Conservation (phyloP, 2,329 filamentous ascomycete species). For the Myriosclerotinia duriaeana region DNA sequence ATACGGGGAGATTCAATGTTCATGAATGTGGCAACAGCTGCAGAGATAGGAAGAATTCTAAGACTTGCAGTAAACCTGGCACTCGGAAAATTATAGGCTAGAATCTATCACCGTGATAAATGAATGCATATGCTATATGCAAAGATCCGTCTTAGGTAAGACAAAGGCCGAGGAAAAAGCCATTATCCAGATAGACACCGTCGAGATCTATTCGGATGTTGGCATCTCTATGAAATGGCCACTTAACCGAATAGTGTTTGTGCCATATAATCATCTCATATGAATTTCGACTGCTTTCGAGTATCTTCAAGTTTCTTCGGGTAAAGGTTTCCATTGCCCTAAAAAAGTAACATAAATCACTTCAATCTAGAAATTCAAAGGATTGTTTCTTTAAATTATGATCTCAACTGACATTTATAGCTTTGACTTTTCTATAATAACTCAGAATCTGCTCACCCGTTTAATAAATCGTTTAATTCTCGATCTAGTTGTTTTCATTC, state of each 20-base stretch:
- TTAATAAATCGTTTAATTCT: too few species aligned
- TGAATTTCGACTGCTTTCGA: neutral
- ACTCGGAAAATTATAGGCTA: neutral
- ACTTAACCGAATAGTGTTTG: neutral
- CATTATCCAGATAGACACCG: neutral
- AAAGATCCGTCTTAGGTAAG: neutral
- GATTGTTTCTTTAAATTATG: neutral
- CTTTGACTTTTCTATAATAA: neutral
- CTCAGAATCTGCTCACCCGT: neutral
- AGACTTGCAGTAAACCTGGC: neutral
- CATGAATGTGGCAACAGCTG: too few species aligned
- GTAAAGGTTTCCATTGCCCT: neutral
- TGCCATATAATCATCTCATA: neutral
- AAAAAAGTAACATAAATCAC: neutral
- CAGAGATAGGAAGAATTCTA: too few species aligned
- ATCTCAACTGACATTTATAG: neutral
- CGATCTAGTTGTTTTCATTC: neutral
- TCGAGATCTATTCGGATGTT: neutral
- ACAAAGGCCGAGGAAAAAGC: neutral
- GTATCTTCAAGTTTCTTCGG: neutral
- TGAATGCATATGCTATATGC: too few species aligned
- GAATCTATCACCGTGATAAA: neutral
- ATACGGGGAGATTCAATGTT: neutral
- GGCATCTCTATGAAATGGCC: neutral
- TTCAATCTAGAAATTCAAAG: too few species aligned